Evolutionary conservation across 78 protist genomes (phyloP).

Genomic region (Dictyostelium capitatum): DNA sequence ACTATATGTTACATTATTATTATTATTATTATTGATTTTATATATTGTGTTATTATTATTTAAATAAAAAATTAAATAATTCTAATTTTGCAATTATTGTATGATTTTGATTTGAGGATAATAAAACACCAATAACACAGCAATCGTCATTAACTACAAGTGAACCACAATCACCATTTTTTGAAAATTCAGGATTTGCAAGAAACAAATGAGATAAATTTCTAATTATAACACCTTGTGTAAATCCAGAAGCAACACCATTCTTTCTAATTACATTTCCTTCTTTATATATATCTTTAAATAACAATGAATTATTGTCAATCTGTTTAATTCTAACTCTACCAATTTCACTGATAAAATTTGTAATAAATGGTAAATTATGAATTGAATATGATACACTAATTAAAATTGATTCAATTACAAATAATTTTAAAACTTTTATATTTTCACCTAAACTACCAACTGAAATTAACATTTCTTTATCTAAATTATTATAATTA

Average conservation of each 20-base stretch:
- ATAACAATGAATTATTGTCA: neutral
- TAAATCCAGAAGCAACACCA: neutral
- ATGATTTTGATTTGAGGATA: constrained; percentile 5
- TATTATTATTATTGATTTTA: neutral
- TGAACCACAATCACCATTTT: constrained; percentile 18
- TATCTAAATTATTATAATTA: neutral
- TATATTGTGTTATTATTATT: neutral
- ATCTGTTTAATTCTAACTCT: constrained; percentile 3
- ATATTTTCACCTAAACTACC: neutral
- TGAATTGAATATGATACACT: neutral
- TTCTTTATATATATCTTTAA: neutral
- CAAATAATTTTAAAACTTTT: constrained; percentile 6
- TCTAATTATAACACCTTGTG: neutral
- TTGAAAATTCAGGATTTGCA: neutral
- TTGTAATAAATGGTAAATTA: constrained; percentile 9
- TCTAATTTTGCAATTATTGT: constrained; percentile 2
- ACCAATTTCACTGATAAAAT: constrained; percentile 16
- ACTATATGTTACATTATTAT: neutral
- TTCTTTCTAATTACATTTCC: neutral
- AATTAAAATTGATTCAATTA: neutral
- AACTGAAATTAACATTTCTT: constrained; percentile 1
- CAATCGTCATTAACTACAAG: neutral
- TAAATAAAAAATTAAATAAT: constrained; percentile 4
- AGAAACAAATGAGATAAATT: constrained; percentile 3
- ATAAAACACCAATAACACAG: neutral